These are phyloP conservation scores for Lactarius evosmus DNA, from an alignment of 768 basidiomycete genomes.

Conservation along the genomic window DNA sequence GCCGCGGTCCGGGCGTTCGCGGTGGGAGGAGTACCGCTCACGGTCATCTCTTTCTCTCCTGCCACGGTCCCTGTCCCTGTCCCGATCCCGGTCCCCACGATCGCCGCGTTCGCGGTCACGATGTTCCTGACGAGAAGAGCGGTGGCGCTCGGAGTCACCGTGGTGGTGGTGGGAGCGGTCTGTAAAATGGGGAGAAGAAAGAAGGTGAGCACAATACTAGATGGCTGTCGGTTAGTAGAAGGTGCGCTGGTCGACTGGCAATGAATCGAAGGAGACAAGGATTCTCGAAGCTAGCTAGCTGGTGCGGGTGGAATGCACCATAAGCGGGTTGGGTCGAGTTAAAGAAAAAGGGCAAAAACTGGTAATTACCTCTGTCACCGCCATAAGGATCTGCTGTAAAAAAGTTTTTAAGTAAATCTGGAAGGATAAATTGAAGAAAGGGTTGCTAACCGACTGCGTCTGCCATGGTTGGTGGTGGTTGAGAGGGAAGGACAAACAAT, in stretches of 20 bases:
- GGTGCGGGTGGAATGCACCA: slow-evolving; percentile 30
- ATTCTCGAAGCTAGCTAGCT: slow-evolving; percentile 30
- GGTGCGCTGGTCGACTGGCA: slow-evolving; percentile 19
- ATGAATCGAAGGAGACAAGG: slow-evolving; percentile 26
- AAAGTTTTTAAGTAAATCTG: background rate
- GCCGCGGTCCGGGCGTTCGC: slow-evolving; percentile 38
- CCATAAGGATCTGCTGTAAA: slow-evolving; percentile 2
- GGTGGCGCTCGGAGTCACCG: slow-evolving; percentile 31
- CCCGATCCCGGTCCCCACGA: slow-evolving; percentile 34
- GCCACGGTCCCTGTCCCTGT: slow-evolving; percentile 36
- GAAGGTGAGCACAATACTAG: slow-evolving; percentile 26
- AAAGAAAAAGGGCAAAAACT: slow-evolving; percentile 21
- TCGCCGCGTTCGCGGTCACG: slow-evolving; percentile 35
- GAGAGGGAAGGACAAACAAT: background rate
- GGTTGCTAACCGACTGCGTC: slow-evolving; percentile 18
- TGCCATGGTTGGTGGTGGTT: slow-evolving; percentile 17
- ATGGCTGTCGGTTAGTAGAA: slow-evolving; percentile 21
- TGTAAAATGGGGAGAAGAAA: slow-evolving; percentile 24
- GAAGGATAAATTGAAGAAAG: background rate
- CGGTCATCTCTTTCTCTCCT: slow-evolving; percentile 29
- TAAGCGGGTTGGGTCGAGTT: slow-evolving; percentile 28
- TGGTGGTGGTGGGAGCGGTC: slow-evolving; percentile 29
- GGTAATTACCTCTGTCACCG: slow-evolving; percentile 27
- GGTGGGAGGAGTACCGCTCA: slow-evolving; percentile 30
- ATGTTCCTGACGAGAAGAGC: slow-evolving; percentile 32